A percentile compares a stretch with the other conserved stretches of the same genome.
Evolutionary conservation across 225 moss, liverwort and hornwort genomes (phyloP).

Genomic region (Bryum argenteum): DNA sequence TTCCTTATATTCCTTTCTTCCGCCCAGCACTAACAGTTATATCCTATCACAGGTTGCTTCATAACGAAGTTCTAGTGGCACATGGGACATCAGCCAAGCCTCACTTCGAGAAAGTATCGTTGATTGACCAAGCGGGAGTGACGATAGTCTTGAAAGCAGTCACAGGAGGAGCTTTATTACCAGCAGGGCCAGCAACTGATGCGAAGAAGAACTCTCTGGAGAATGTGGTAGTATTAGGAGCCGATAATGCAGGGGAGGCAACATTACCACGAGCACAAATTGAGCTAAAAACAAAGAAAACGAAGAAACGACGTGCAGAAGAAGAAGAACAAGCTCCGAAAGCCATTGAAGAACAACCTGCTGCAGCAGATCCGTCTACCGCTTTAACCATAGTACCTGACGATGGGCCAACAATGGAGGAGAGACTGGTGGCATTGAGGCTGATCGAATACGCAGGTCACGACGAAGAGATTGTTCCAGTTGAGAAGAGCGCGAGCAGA

Average conservation of each 20-base stretch:
- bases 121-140: slow-evolving; percentile 54
- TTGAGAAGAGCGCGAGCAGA: slow-evolving; percentile 33
- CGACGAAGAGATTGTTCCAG: slow-evolving; percentile 29
- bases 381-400: slow-evolving; percentile 49
- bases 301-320: slow-evolving; percentile 83
- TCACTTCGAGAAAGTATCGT: slow-evolving; percentile 63
- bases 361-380: slow-evolving; percentile 14
- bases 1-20: slow-evolving; percentile 7
- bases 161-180: slow-evolving; percentile 65
- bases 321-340: slow-evolving; percentile 41
- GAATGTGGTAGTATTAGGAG: slow-evolving; percentile 68
- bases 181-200: slow-evolving; percentile 35
- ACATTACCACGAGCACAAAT: slow-evolving; percentile 62
- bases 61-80: slow-evolving; percentile 52
- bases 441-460: slow-evolving; percentile 58
- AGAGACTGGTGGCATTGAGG: slow-evolving; percentile 72
- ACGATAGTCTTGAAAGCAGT: slow-evolving; percentile 46
- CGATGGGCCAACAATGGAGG: slow-evolving; percentile 75
- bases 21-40: slow-evolving; percentile 6
- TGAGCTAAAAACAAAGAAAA: slow-evolving; percentile 64
- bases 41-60: slow-evolving; percentile 37
- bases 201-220: slow-evolving; percentile 16
- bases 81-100: slow-evolving; percentile 77
- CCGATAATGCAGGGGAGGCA: slow-evolving; percentile 87
- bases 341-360: slow-evolving; percentile 26